Percentiles rank a stretch among this genome's conserved stretches.
phyloP scores from a whole-genome alignment of 768 basidiomycete species.

The Rhizopogon vesiculosus region DNA sequence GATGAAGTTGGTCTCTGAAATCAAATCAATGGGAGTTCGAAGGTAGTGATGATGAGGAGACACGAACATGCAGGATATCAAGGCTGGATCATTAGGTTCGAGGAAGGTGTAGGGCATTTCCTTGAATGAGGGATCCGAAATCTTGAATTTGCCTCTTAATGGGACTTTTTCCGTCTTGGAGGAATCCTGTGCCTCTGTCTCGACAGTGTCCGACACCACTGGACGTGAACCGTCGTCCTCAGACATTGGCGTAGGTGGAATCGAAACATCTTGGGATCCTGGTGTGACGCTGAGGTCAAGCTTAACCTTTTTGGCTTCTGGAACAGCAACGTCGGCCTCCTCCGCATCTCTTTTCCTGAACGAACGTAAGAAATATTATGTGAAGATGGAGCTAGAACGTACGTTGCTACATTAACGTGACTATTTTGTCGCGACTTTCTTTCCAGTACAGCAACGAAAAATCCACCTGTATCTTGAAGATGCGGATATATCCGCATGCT shows the following conservation, averaged over 20 bases:
- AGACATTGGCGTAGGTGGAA: neutral
- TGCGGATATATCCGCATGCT: slow-evolving; percentile 93
- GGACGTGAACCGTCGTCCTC: neutral
- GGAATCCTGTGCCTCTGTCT: slow-evolving; percentile 1
- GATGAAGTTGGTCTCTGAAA: slow-evolving; percentile 64
- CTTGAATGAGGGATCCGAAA: slow-evolving; percentile 51
- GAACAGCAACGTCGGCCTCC: slow-evolving; percentile 31
- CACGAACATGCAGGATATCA: slow-evolving; percentile 70
- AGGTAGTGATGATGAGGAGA: neutral
- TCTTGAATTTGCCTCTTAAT: slow-evolving; percentile 6
- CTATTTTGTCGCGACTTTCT: slow-evolving; percentile 28
- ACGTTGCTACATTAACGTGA: slow-evolving; percentile 10
- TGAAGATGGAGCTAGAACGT: neutral
- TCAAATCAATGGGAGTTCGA: neutral
- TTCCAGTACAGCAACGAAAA: slow-evolving; percentile 91
- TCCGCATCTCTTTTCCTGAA: slow-evolving; percentile 45
- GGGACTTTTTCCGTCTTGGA: neutral
- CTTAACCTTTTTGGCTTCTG: slow-evolving; percentile 49
- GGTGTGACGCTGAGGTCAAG: slow-evolving; percentile 23
- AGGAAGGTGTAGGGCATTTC: slow-evolving; percentile 92
- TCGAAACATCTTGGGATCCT: neutral
- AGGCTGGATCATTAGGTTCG: slow-evolving; percentile 59
- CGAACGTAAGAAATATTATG: neutral
- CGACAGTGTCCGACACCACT: neutral
- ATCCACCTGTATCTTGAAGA: slow-evolving; percentile 94